Evolutionary conservation across 179 eudicot species (phyloP).

Genomic region (Spergularia azorica): DNA sequence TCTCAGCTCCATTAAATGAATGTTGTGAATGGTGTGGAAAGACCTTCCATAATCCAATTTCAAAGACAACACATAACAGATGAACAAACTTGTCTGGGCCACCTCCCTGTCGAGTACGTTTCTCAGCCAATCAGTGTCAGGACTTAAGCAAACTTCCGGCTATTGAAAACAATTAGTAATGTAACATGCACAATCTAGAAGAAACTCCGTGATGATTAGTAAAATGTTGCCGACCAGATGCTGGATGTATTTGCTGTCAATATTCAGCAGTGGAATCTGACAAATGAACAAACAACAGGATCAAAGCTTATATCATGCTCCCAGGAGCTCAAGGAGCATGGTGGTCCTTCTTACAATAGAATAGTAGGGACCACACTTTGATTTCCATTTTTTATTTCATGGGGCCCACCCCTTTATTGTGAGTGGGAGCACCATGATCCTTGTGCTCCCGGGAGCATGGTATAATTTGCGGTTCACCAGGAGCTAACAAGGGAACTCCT

Average conservation of each 20-base stretch:
- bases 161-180: not conserved
- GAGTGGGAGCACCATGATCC: no score
- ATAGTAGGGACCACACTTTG: no score
- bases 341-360: no score
- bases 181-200: slow-evolving; percentile 47
- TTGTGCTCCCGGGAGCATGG: no score
- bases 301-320: not conserved
- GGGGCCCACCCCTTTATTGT: no score
- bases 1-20: slow-evolving; percentile 23
- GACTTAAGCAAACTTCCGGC: not conserved
- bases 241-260: slow-evolving; percentile 48
- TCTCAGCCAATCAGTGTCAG: slow-evolving; percentile 15
- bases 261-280: slow-evolving; percentile 38
- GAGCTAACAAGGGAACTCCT: no score
- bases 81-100: slow-evolving; percentile 44
- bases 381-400: no score
- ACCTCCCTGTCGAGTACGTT: slow-evolving; percentile 43
- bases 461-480: no score
- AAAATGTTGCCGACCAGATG: slow-evolving; percentile 61
- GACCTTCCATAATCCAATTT: slow-evolving; percentile 42
- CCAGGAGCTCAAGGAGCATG: no score
- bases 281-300: not conserved
- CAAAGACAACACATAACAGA: slow-evolving; percentile 53
- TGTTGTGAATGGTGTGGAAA: slow-evolving; percentile 32
- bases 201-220: slow-evolving; percentile 55